Conservation (phyloP, 495 filamentous ascomycete species). For the Copromyces sp. region DNA sequence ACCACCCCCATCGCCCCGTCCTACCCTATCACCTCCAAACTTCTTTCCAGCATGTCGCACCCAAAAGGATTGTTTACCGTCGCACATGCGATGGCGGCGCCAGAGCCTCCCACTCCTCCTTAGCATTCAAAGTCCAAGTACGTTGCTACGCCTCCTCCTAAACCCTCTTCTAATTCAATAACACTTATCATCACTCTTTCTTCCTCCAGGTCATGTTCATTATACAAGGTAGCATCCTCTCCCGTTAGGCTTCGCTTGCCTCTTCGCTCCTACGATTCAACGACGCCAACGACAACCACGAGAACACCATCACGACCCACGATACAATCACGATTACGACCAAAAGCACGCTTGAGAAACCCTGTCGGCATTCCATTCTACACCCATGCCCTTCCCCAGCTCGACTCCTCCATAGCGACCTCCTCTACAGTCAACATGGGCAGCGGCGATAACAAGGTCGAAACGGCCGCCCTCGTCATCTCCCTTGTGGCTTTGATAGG, state of each 20-base stretch:
- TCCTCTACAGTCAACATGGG: background rate
- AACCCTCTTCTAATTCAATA: background rate
- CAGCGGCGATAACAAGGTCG: slow-evolving; percentile 4
- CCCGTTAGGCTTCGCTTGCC: background rate
- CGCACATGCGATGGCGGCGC: background rate
- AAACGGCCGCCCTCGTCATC: slow-evolving; percentile 22
- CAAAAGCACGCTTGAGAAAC: too few relatives aligned
- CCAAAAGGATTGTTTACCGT: background rate
- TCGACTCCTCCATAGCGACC: background rate
- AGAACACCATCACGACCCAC: background rate
- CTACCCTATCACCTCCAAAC: background rate
- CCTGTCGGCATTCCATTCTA: too few relatives aligned
- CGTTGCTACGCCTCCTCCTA: background rate
- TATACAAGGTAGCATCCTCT: background rate
- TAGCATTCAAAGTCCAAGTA: background rate
- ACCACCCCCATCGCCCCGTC: background rate
- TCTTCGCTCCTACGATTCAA: background rate
- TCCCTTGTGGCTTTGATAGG: slow-evolving; percentile 30
- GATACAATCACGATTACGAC: background rate
- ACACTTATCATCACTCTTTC: background rate
- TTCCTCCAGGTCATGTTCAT: background rate
- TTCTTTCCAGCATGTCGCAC: background rate
- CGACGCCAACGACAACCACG: background rate
- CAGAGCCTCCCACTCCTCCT: background rate
- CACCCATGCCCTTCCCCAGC: background rate